phyloP scores from a whole-genome alignment of 805 yeast species.

The Myxozyma neglecta region DNA sequence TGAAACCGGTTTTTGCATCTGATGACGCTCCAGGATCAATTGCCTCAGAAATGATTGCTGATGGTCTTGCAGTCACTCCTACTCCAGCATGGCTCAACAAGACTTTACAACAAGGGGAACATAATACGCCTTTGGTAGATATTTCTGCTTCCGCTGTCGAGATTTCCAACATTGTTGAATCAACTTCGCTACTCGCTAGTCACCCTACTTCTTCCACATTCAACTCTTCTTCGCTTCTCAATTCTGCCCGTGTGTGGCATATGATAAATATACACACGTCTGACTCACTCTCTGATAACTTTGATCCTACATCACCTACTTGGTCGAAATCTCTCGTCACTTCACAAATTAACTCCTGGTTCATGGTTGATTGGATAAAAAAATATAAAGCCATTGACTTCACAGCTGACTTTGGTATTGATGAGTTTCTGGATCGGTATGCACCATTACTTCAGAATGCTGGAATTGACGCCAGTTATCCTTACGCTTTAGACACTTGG shows the following conservation, averaged over 20 bases:
- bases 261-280: constrained; percentile 31
- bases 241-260: constrained; percentile 42
- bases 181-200: constrained; percentile 11
- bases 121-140: constrained; percentile 12
- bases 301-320: constrained; percentile 8
- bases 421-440: constrained; percentile 42
- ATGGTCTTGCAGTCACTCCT: constrained; percentile 40
- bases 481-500: constrained; percentile 40
- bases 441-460: constrained; percentile 37
- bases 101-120: constrained; percentile 20
- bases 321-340: constrained; percentile 44
- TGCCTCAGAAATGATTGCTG: constrained; percentile 40
- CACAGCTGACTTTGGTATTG: constrained; percentile 44
- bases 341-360: constrained; percentile 42
- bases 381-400: constrained; percentile 41
- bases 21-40: constrained; percentile 43
- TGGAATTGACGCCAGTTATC: constrained; percentile 30
- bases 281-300: constrained; percentile 25
- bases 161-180: constrained; percentile 19
- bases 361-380: constrained; percentile 43
- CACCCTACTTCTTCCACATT: constrained; percentile 17
- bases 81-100: constrained; percentile 34
- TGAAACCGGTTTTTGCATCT: constrained; percentile 38
- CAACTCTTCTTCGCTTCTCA: constrained; percentile 33
- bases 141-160: constrained; percentile 13